Conservation (phyloP, 2,329 filamentous ascomycete species). For the Cladosporium austrohemisphaericum region DNA sequence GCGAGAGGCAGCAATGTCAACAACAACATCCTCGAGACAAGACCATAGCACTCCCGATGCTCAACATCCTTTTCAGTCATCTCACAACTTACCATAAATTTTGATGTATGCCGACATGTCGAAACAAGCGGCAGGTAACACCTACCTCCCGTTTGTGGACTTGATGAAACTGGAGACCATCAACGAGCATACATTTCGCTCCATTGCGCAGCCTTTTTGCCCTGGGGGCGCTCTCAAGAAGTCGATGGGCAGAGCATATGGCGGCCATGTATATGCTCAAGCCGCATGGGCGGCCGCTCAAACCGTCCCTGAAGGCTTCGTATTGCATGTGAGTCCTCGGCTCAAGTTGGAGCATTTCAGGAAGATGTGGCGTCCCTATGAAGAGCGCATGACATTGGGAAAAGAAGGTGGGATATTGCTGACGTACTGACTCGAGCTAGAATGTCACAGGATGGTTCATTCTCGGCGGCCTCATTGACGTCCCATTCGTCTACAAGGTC, state of each 20-base stretch:
- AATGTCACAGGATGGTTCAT: conserved; percentile 53
- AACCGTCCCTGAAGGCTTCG: conserved; percentile 48
- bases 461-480: conserved; percentile 43
- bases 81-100: no score
- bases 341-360: no score
- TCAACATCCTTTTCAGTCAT: no score
- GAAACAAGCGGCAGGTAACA: conserved; percentile 25
- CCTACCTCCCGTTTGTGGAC: conserved; percentile 38
- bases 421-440: conserved; percentile 34
- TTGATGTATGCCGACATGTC: no score
- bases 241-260: conserved; percentile 44
- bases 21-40: no score
- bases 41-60: no score
- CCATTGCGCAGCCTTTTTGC: conserved; percentile 40
- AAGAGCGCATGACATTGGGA: no score
- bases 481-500: conserved; percentile 51
- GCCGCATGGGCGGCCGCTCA: conserved; percentile 55
- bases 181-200: conserved; percentile 39
- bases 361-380: no score
- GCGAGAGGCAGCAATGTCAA: no score
- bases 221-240: conserved; percentile 34
- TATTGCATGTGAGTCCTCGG: conserved; percentile 48
- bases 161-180: conserved; percentile 41
- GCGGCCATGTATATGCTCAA: conserved; percentile 57
- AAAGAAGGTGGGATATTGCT: no score